These are phyloP conservation scores for Tetracentron sinense DNA, from an alignment of 164 flowering plant species.

Conservation along the genomic window DNA sequence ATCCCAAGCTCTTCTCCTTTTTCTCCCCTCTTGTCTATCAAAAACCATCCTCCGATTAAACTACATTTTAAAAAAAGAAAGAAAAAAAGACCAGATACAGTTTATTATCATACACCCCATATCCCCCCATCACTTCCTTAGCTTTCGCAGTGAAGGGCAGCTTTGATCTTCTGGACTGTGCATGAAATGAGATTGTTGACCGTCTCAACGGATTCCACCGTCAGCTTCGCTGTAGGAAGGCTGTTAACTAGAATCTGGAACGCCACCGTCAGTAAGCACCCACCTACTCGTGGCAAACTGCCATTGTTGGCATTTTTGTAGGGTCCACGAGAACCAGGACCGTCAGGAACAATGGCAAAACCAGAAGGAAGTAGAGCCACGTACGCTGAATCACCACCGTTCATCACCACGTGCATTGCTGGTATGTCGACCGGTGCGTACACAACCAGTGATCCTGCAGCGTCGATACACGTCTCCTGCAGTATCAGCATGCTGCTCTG, in stretches of 20 bases:
- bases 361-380: constrained; percentile 95
- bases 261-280: constrained; percentile 88
- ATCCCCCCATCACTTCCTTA: constrained; percentile 12
- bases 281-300: constrained; percentile 33
- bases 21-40: neutral
- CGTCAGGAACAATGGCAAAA: constrained; percentile 81
- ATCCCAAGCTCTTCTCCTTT: constrained; percentile 5
- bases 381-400: constrained; percentile 92
- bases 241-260: constrained; percentile 92
- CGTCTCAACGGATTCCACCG: constrained; percentile 94
- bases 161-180: constrained; percentile 94
- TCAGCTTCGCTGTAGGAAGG: constrained; percentile 89
- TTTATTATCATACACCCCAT: neutral
- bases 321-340: constrained; percentile 41
- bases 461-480: constrained; percentile 90
- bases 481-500: constrained; percentile 94
- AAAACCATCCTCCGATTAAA: neutral
- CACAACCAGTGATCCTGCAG: constrained; percentile 85
- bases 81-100: neutral
- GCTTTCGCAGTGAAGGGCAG: constrained; percentile 82
- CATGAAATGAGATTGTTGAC: constrained; percentile 92
- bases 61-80: too few species aligned
- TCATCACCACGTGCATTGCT: constrained; percentile 96
- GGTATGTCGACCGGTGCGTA: constrained; percentile 98
- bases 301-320: constrained; percentile 5